Evolutionary conservation across 2,329 filamentous ascomycete species (phyloP).

Genomic region (Fonsecaea monophora): DNA sequence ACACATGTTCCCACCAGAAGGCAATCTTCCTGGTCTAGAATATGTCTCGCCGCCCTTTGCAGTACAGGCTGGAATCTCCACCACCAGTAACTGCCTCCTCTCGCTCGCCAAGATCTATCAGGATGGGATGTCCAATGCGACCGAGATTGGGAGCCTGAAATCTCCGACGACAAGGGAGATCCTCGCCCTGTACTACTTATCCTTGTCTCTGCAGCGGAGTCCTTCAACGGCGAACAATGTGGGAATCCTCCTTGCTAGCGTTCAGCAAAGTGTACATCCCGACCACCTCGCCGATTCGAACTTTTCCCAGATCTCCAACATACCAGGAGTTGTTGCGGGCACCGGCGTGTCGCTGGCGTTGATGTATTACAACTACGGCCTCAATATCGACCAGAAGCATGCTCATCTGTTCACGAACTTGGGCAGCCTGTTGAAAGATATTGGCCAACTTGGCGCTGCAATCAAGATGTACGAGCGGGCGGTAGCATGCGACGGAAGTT

Average conservation of each 20-base stretch:
- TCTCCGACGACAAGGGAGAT: conserved; percentile 87
- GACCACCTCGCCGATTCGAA: conserved; percentile 46
- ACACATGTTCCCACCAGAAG: conserved; percentile 77
- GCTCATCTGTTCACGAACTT: conserved; percentile 97
- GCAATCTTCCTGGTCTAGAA: conserved; percentile 79
- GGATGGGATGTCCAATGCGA: conserved; percentile 75
- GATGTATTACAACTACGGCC: conserved; percentile 93
- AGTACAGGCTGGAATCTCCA: conserved; percentile 82
- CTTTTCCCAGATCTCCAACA: conserved; percentile 41
- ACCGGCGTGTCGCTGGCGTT: conserved; percentile 88
- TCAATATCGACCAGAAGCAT: conserved; percentile 84
- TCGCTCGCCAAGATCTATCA: conserved; percentile 98
- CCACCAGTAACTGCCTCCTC: conserved; percentile 91
- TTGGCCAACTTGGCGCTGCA: conserved; percentile 87
- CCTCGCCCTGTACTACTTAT: conserved; percentile 91
- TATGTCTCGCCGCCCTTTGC: conserved; percentile 74
- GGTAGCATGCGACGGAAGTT: conserved; percentile 88
- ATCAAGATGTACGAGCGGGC: conserved; percentile 98
- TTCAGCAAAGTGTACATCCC: conserved; percentile 70
- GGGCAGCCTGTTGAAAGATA: conserved; percentile 92
- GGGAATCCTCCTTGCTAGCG: conserved; percentile 91
- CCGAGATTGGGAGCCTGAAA: conserved; percentile 63
- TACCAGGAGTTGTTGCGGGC: conserved; percentile 78
- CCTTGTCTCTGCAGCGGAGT: conserved; percentile 89
- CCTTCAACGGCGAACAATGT: conserved; percentile 98